Base-by-base conservation (phyloP, 2,329 filamentous ascomycete genomes). In the Fusarium tupiense region DNA sequence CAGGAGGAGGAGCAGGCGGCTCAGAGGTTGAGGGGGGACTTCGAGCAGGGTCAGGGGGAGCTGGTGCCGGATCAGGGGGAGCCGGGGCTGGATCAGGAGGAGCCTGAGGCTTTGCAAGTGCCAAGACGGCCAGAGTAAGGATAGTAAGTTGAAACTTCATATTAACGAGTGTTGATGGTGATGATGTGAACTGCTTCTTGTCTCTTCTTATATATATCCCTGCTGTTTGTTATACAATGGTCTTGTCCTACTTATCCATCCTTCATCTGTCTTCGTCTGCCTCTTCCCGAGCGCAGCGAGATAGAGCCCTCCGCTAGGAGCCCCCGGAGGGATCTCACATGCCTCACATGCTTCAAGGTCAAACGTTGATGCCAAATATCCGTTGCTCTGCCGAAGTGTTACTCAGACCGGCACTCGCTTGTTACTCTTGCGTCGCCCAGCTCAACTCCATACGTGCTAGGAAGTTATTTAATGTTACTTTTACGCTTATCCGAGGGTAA, bases 91-190 rank as follows among this genome's bases (percentile, higher is more conserved):
- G 62, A n/a, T 77, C 69, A 31, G 76, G 61, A 61, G 73, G 65
- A 31, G 62, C 63, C 46, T 80, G 74, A 38, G 80, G 73, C 62
- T 79, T 77, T 24, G 78, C 76, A 59, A 74, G 33, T 53, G 67
- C 76, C 19, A 80, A 22, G n/a, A 67, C 58, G n/a, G 68, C 70
- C 53, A 82, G 49, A 13, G 67, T 60, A 22, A 79, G 41, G 24
- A 80, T 43, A 16, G 66, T 57, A 6, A 78, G 40, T 29, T 75
- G 49, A n/a, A 78, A 29, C 67, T 78, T 81, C 81, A 82, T 82
- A 33, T 35, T 75, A 50, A 56, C 46, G 43, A 64, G 54, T 43
- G 58, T 61, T 54, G 62, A 35, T 40, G 60, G 43, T 46, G 58
- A 31, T 56, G 44, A 40, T 50, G 6, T 52, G n/a, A 38, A 29